A percentile compares a stretch with the other conserved stretches of the same genome.
These are phyloP conservation scores for Tolypocladium endophyticum DNA, from an alignment of 2,329 filamentous ascomycete species.

Conservation along the genomic window DNA sequence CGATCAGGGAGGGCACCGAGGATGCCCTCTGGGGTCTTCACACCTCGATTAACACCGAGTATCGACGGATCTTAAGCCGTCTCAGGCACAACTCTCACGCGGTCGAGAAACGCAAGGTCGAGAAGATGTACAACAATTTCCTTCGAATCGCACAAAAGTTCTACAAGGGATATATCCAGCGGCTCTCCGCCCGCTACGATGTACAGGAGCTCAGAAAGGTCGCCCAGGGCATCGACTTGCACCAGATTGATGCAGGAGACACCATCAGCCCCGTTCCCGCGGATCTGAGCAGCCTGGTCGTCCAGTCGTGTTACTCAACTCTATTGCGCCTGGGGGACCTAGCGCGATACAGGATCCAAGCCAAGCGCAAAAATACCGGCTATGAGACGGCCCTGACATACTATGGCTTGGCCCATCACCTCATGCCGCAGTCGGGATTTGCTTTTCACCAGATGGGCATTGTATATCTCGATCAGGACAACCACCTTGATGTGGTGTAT, in stretches of 20 bases:
- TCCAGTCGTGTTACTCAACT: conserved; percentile 69
- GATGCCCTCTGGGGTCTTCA: conserved; percentile 69
- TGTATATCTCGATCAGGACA: conserved; percentile 64
- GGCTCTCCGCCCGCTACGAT: conserved; percentile 53
- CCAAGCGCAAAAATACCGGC: conserved; percentile 61
- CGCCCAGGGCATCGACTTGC: conserved; percentile 29
- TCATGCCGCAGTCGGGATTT: conserved; percentile 69
- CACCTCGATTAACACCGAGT: conserved; percentile 65
- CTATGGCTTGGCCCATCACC: conserved; percentile 69
- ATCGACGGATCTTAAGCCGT: conserved; percentile 57
- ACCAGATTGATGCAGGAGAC: conserved; percentile 30
- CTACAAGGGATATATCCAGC: conserved; percentile 77
- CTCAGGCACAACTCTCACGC: conserved; percentile 39
- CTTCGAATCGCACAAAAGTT: conserved; percentile 82
- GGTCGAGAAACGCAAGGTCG: conserved; percentile 63
- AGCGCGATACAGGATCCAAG: conserved; percentile 71
- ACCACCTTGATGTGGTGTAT: conserved; percentile 79
- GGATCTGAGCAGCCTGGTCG: conserved; percentile 46
- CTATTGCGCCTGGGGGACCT: conserved; percentile 84
- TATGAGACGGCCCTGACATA: conserved; percentile 75
- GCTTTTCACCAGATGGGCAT: conserved; percentile 89
- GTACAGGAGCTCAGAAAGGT: conserved; percentile 38
- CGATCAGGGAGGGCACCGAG: conserved; percentile 55
- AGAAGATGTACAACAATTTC: conserved; percentile 73
- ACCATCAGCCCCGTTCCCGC: conserved; percentile 33